phyloP scores from a whole-genome alignment of 1,284 basidiomycete species.

The Malassezia arunalokei region DNA sequence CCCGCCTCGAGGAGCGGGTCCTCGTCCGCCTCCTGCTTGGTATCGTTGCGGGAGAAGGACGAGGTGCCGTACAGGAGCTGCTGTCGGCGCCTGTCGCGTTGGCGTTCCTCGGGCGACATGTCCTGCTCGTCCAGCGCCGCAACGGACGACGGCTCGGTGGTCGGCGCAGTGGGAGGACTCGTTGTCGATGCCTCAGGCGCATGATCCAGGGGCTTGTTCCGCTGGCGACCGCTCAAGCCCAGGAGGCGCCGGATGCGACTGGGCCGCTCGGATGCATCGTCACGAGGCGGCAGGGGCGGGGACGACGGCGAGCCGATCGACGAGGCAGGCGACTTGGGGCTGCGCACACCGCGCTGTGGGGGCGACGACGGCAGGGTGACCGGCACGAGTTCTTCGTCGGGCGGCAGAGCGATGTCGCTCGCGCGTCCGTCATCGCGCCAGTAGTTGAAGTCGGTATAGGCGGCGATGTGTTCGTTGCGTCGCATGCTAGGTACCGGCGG shows the following conservation, averaged over 20 bases:
- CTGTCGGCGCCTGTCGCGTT: conserved; percentile 16
- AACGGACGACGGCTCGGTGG: neutral
- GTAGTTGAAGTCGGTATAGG: conserved; percentile 94
- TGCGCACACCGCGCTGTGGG: conserved; percentile 4
- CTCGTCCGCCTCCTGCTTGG: conserved; percentile 16
- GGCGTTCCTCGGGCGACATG: conserved; percentile 13
- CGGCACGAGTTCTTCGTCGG: conserved; percentile 55
- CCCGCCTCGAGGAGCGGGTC: conserved; percentile 37
- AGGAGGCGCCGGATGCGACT: conserved; percentile 27
- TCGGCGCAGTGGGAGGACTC: neutral
- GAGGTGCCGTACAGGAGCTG: neutral
- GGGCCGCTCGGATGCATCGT: conserved; percentile 5
- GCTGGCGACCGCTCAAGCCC: conserved; percentile 25
- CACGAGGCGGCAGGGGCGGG: neutral
- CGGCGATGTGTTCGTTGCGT: conserved; percentile 54
- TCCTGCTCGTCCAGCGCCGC: conserved; percentile 7
- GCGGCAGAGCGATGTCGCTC: conserved; percentile 62
- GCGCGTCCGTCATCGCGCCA: conserved; percentile 58
- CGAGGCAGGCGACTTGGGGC: neutral
- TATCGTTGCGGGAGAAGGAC: neutral
- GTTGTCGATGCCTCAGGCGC: neutral
- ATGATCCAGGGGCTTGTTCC: neutral
- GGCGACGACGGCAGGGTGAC: conserved; percentile 13
- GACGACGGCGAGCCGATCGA: neutral
- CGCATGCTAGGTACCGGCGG: conserved; percentile 71